Evolutionary conservation across 164 flowering plant genomes (phyloP).

Genomic region (Saururus chinensis): DNA sequence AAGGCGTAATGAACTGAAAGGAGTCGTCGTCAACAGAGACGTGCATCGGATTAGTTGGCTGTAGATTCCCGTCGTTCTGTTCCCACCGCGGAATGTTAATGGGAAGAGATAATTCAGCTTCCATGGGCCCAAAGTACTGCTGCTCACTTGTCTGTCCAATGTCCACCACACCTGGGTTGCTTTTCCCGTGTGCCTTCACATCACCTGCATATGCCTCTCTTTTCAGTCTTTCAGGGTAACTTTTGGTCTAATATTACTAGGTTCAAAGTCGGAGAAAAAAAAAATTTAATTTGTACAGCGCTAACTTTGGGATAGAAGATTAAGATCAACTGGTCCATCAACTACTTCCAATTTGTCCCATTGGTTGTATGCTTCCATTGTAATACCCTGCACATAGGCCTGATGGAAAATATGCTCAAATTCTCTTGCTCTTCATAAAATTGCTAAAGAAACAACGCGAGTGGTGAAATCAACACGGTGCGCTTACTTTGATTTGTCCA

Average conservation of each 20-base stretch:
- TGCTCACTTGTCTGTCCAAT: background rate
- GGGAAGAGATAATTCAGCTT: no score
- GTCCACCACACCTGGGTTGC: no score
- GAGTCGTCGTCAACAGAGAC: background rate
- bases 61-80: background rate
- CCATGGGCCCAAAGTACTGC: background rate
- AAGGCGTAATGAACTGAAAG: background rate
- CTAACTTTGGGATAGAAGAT: no score
- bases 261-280: no score
- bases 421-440: background rate
- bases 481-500: slow-evolving; percentile 10
- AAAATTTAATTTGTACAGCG: no score
- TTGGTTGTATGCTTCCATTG: slow-evolving; percentile 14
- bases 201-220: no score
- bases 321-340: slow-evolving; percentile 3
- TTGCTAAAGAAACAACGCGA: no score
- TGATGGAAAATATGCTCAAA: background rate
- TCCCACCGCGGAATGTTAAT: no score
- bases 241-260: no score
- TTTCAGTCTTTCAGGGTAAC: no score
- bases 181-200: no score
- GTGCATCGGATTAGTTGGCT: no score
- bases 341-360: slow-evolving; percentile 22
- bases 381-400: slow-evolving; percentile 15
- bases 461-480: background rate